A percentile compares a stretch with the other conserved stretches of the same genome.
Conservation (phyloP, 805 yeast species). For the Nematodospora valgi region DNA sequence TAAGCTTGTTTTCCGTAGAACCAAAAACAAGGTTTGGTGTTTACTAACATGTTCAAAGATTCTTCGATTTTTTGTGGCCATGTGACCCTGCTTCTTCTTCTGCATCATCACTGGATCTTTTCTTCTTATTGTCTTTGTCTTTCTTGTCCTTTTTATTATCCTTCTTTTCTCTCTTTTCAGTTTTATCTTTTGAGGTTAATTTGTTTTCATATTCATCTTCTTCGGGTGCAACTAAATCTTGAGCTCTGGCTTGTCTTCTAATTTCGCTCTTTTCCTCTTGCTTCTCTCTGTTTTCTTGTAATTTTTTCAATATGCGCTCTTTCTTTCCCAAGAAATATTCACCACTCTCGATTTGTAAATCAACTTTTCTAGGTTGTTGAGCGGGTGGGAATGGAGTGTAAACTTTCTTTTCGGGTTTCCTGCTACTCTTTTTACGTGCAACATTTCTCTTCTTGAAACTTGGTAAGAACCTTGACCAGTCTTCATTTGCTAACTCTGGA, state of each 20-base stretch:
- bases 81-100: too few relatives aligned
- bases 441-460: conserved; percentile 95
- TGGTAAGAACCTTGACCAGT: conserved; percentile 95
- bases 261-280: conserved; percentile 67
- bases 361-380: conserved; percentile 94
- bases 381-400: conserved; percentile 99
- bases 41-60: too few relatives aligned
- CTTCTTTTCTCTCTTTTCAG: conserved; percentile 24
- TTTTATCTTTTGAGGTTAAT: conserved; percentile 21
- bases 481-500: conserved; percentile 93
- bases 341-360: conserved; percentile 96
- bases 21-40: too few relatives aligned
- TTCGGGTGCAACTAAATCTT: conserved; percentile 83
- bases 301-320: conserved; percentile 69
- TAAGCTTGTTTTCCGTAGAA: too few relatives aligned
- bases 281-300: conserved; percentile 73
- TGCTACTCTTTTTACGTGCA: conserved; percentile 82
- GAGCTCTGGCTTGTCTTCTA: conserved; percentile 65
- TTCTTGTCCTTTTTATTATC: conserved; percentile 26
- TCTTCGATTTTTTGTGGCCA: too few relatives aligned
- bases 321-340: conserved; percentile 90
- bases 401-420: conserved; percentile 54
- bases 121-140: conserved; percentile 25
- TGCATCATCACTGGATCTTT: conserved; percentile 7
- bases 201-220: conserved; percentile 57